A percentile compares a stretch with the other conserved stretches of the same genome.
Conservation (phyloP, 2,329 filamentous ascomycete genomes). For the Fusarium sterilihyphosum region DNA sequence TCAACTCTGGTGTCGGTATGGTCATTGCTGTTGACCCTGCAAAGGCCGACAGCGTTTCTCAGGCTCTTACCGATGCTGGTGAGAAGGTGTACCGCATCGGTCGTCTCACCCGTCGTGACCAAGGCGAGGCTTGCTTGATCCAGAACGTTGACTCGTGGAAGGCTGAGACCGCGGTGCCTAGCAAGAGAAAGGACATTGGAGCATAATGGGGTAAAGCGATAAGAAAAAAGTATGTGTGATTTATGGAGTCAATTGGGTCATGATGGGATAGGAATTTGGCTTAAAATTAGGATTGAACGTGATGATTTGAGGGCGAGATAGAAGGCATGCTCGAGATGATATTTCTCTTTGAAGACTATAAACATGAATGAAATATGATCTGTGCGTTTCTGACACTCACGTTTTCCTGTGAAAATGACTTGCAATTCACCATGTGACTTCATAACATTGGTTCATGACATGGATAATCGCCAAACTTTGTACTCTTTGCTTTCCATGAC, state of each 20-base stretch:
- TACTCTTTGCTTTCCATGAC: not conserved
- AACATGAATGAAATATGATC: conserved; percentile 27
- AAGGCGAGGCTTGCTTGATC: conserved; percentile 49
- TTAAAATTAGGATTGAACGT: conserved; percentile 21
- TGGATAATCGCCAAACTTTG: not conserved
- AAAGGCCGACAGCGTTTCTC: conserved; percentile 69
- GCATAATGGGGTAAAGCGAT: conserved; percentile 20
- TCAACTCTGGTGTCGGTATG: conserved; percentile 97
- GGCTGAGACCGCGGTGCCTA: conserved; percentile 31
- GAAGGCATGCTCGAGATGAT: conserved; percentile 18
- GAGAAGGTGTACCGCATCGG: conserved; percentile 85
- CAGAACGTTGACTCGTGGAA: conserved; percentile 50
- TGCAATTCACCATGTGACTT: not conserved
- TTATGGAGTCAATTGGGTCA: conserved; percentile 32
- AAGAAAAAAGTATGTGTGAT: conserved; percentile 18
- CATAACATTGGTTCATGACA: not conserved
- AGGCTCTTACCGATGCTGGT: conserved; percentile 65
- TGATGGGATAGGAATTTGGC: conserved; percentile 21
- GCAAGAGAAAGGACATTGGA: conserved; percentile 42
- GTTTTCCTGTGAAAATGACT: not conserved
- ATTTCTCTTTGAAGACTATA: not conserved
- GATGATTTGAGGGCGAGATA: conserved; percentile 19
- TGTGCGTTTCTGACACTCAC: not conserved
- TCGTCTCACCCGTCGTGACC: conserved; percentile 68
- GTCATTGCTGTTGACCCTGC: conserved; percentile 79